Percentiles rank a stretch among this genome's conserved stretches.
Evolutionary conservation across 495 filamentous ascomycete species (phyloP).

Genomic region (Tuber magnatum): DNA sequence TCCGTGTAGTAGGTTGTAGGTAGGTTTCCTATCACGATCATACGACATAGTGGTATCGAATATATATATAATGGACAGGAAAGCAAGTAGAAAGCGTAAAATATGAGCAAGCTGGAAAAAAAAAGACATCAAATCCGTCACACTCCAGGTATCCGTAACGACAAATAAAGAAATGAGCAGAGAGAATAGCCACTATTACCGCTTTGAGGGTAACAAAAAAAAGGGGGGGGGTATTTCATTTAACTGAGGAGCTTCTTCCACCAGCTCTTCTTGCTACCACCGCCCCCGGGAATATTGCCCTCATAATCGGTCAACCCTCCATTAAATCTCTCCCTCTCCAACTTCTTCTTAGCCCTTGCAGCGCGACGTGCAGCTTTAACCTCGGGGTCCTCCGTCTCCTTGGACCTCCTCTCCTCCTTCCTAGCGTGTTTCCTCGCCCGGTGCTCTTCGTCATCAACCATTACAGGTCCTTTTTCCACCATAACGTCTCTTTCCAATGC

Average conservation of each 20-base stretch:
- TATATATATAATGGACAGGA: neutral
- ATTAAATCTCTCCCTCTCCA: conserved; percentile 29
- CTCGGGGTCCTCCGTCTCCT: conserved; percentile 25
- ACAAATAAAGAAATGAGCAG: neutral
- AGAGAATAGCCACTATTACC: neutral
- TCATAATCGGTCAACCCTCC: conserved; percentile 32
- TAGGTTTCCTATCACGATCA: neutral
- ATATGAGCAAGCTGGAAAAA: neutral
- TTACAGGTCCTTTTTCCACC: neutral
- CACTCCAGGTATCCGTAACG: neutral
- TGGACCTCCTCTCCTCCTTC: conserved; percentile 29
- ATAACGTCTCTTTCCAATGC: conserved; percentile 15
- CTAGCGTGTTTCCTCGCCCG: conserved; percentile 22
- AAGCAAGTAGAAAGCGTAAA: neutral
- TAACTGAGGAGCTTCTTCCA: conserved; percentile 31
- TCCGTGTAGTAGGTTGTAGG: neutral
- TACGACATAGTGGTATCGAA: neutral
- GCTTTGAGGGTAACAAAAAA: neutral
- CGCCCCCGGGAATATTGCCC: neutral
- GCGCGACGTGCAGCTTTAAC: conserved; percentile 20
- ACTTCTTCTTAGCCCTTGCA: conserved; percentile 21
- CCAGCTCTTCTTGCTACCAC: conserved; percentile 24
- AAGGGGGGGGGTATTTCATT: neutral
- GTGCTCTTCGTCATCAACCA: conserved; percentile 21
- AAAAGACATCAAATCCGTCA: conserved; percentile 2